Evolutionary conservation across 257 asterid species (phyloP).

Genomic region (Solanum medicagineum): DNA sequence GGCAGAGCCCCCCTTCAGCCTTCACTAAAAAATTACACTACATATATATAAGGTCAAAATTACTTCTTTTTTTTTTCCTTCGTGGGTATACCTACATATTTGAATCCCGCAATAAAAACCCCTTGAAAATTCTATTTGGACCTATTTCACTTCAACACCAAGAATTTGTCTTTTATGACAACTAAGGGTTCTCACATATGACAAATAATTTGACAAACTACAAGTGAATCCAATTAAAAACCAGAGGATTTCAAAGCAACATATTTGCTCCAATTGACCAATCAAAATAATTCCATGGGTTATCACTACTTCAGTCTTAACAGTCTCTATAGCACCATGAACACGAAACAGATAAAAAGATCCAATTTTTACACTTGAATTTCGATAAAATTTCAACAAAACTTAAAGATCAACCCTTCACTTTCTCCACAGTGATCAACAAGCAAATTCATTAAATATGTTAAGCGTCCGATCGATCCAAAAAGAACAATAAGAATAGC

Average conservation of each 20-base stretch:
- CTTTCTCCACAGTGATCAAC: background rate
- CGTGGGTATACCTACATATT: background rate
- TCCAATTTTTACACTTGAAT: background rate
- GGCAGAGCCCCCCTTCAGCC: too few relatives aligned
- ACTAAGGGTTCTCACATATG: background rate
- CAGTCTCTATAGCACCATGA: background rate
- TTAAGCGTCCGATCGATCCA: background rate
- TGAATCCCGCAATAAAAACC: background rate
- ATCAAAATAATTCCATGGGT: background rate
- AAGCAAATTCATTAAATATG: background rate
- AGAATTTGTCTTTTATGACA: background rate
- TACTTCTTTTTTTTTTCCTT: too few relatives aligned
- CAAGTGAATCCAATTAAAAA: background rate
- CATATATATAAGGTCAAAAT: background rate
- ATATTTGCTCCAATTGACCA: background rate
- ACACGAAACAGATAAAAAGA: background rate
- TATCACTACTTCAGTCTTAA: background rate
- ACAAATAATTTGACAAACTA: background rate
- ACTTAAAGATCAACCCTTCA: background rate
- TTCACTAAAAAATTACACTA: background rate
- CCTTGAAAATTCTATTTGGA: background rate
- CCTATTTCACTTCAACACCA: background rate
- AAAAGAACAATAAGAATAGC: background rate
- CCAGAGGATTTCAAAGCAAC: background rate
- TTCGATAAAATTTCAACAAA: background rate